phyloP scores from a whole-genome alignment of 176 grass and related monocot genomes.

The Eleusine coracana region DNA sequence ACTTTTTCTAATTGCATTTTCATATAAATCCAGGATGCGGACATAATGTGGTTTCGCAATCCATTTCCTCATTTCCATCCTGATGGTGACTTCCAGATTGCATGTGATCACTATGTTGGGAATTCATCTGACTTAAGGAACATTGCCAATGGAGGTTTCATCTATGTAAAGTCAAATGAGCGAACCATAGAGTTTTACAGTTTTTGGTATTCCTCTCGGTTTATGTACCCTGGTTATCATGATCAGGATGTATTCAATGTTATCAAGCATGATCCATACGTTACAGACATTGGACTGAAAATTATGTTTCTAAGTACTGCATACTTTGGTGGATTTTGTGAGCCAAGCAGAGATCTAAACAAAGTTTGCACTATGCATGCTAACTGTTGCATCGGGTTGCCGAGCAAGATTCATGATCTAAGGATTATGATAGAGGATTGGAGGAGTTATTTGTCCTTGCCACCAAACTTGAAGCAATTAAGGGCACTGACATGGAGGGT shows the following conservation, averaged over 20 bases:
- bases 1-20: conserved; percentile 35
- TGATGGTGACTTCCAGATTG: conserved; percentile 72
- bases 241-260: conserved; percentile 83
- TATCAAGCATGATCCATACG: conserved; percentile 68
- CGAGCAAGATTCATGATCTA: conserved; percentile 71
- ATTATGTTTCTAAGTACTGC: conserved; percentile 70
- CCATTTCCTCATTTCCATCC: conserved; percentile 76
- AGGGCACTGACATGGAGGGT: conserved; percentile 49
- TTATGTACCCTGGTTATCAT: conserved; percentile 72
- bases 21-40: conserved; percentile 52
- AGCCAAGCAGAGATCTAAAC: conserved; percentile 72
- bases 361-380: conserved; percentile 83
- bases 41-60: conserved; percentile 83
- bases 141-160: conserved; percentile 75
- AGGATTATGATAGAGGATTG: conserved; percentile 76
- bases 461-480: conserved; percentile 62
- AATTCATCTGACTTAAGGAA: conserved; percentile 67
- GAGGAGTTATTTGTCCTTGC: conserved; percentile 66
- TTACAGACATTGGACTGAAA: conserved; percentile 63
- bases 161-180: conserved; percentile 79
- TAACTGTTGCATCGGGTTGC: conserved; percentile 72
- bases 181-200: conserved; percentile 78
- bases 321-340: conserved; percentile 83
- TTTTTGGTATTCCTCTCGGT: conserved; percentile 66
- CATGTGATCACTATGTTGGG: conserved; percentile 66